phyloP scores from a whole-genome alignment of 2,329 filamentous ascomycete species.

The Balansia obtecta region DNA sequence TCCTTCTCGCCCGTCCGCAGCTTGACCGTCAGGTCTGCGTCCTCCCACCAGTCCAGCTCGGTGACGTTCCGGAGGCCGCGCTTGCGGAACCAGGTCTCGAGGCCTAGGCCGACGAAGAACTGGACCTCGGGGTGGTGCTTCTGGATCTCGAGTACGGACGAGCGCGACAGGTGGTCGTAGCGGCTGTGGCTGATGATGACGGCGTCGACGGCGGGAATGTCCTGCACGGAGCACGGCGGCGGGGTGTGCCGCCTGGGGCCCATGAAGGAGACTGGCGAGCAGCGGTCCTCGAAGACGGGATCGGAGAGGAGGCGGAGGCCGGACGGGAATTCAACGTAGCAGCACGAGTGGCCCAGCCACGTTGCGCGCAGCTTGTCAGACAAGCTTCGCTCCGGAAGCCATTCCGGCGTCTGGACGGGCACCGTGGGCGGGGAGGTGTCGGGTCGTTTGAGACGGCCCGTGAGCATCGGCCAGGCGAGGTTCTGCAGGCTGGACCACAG shows the following conservation, averaged over 20 bases:
- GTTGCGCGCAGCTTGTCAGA: slow-evolving; percentile 60
- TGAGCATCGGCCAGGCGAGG: slow-evolving; percentile 26
- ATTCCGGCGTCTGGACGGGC: slow-evolving; percentile 51
- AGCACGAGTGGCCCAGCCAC: slow-evolving; percentile 93
- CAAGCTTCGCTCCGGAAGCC: slow-evolving; percentile 48
- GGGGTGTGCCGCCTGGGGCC: slow-evolving; percentile 70
- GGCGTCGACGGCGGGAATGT: slow-evolving; percentile 65
- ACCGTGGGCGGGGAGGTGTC: slow-evolving; percentile 55
- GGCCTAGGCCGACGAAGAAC: slow-evolving; percentile 77
- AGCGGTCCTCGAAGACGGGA: slow-evolving; percentile 82
- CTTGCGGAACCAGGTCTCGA: slow-evolving; percentile 68
- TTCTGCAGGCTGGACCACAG: slow-evolving; percentile 15
- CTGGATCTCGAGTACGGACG: slow-evolving; percentile 59
- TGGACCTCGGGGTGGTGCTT: slow-evolving; percentile 64
- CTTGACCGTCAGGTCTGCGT: slow-evolving; percentile 54
- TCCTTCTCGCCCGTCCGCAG: slow-evolving; percentile 17
- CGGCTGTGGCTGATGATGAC: slow-evolving; percentile 82
- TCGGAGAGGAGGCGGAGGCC: slow-evolving; percentile 74
- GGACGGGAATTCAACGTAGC: slow-evolving; percentile 78
- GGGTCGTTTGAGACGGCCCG: slow-evolving; percentile 32
- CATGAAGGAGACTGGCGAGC: slow-evolving; percentile 59
- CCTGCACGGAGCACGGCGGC: slow-evolving; percentile 61
- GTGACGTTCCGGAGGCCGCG: slow-evolving; percentile 65
- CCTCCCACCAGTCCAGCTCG: slow-evolving; percentile 93
- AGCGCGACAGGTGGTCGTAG: slow-evolving; percentile 81